These are phyloP conservation scores for Malassezia yamatoensis DNA, from an alignment of 1,284 basidiomycete species.

Conservation along the genomic window DNA sequence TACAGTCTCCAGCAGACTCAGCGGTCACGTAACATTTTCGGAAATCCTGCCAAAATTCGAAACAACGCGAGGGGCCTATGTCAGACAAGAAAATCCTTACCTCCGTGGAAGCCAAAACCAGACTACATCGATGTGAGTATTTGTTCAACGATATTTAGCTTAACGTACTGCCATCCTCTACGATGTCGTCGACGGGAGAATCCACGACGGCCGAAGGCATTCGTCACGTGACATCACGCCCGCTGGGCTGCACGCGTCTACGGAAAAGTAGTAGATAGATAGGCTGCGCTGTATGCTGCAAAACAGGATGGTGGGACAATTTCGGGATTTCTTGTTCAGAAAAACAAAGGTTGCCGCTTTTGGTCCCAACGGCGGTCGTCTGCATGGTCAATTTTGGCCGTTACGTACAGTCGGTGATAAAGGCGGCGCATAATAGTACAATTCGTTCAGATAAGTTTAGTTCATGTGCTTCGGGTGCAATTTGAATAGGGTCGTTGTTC, in stretches of 20 bases:
- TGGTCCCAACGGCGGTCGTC: neutral
- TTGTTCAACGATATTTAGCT: neutral
- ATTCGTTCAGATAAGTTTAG: neutral
- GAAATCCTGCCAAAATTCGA: slow-evolving; percentile 72
- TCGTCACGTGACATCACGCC: neutral
- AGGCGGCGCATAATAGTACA: neutral
- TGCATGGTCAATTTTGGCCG: neutral
- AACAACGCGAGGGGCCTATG: slow-evolving; percentile 75
- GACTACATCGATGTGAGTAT: slow-evolving; percentile 46
- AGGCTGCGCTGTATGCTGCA: too few species aligned
- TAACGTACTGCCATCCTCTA: slow-evolving; percentile 3
- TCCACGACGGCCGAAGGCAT: neutral
- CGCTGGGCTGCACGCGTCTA: too few species aligned
- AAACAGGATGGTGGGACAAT: too few species aligned
- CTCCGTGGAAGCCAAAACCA: slow-evolving; percentile 61
- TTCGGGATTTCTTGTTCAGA: neutral
- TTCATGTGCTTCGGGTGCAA: neutral
- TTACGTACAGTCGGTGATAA: neutral
- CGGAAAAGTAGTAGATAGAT: too few species aligned
- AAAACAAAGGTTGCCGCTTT: neutral
- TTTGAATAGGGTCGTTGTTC: neutral
- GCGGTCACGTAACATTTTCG: slow-evolving; percentile 75
- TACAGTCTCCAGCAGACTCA: slow-evolving; percentile 66
- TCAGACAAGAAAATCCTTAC: slow-evolving; percentile 43
- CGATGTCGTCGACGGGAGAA: slow-evolving; percentile 3